Conservation (phyloP, 345 rosid species). For the Carallia brachiata region DNA sequence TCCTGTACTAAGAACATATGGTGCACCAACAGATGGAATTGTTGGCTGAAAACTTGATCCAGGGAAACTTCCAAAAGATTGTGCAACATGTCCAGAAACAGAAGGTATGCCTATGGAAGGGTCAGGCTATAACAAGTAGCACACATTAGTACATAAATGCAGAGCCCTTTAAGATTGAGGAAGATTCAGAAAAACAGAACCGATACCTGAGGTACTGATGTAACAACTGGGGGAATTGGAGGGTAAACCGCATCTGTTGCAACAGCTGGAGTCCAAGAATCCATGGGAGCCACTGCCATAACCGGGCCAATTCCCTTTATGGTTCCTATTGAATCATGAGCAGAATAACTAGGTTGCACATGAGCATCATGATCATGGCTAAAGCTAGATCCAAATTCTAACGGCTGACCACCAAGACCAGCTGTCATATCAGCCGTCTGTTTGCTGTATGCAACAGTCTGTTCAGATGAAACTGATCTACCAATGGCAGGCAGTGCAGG, state of each 20-base stretch:
- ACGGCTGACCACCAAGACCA: conserved; percentile 63
- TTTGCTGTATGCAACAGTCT: conserved; percentile 55
- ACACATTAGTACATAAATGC: conserved; percentile 18
- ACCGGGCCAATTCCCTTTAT: conserved; percentile 35
- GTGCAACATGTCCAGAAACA: conserved; percentile 56
- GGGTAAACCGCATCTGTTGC: conserved; percentile 54
- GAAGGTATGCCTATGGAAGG: conserved; percentile 49
- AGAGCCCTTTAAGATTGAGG: conserved; percentile 4
- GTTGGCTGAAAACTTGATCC: conserved; percentile 60
- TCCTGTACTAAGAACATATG: conserved; percentile 56
- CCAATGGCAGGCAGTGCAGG: conserved; percentile 40
- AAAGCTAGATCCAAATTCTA: conserved; percentile 63
- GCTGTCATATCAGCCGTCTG: conserved; percentile 46
- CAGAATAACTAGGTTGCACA: conserved; percentile 45
- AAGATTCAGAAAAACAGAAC: conserved; percentile 15
- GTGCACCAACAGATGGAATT: conserved; percentile 46
- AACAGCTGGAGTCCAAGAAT: conserved; percentile 60
- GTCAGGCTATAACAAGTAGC: conserved; percentile 56
- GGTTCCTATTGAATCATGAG: conserved; percentile 40
- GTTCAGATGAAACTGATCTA: conserved; percentile 41
- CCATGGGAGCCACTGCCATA: conserved; percentile 35
- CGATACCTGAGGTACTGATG: conserved; percentile 60
- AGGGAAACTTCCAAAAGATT: conserved; percentile 69
- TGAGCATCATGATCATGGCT: conserved; percentile 44
- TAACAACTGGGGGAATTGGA: conserved; percentile 49